Evolutionary conservation across 371 early-diverging fungal species (phyloP), one percentile per base, ranked within the genome.

Genomic region (Zychaea mexicana): DNA sequence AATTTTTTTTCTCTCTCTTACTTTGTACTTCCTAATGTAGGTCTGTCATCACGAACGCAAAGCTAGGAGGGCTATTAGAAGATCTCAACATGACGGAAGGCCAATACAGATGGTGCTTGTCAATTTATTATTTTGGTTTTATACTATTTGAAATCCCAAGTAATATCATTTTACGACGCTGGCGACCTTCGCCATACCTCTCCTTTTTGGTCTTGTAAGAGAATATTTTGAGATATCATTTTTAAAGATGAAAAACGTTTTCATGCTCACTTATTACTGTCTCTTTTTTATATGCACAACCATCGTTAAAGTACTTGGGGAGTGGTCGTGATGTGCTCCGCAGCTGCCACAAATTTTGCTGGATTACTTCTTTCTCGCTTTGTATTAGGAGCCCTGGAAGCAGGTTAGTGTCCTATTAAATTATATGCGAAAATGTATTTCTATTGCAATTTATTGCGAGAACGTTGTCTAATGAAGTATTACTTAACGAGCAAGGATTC

Each of bases 21-120:
- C 13, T 36, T 38, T 47, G 1, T 32, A 3, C 2, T 30, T 55
- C 30, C 22, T 6, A 6, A 0, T 31, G 19, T n/a, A 72, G 77
- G 53, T 67, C 73, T 10, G 74, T 72, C 52, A 78, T 78, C 47
- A 70, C 73, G 32, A 79, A 75, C 39, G 79, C 79, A 0, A 79
- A 70, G 47, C 55, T 79, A 2, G 79, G 66, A 39, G 75, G 76
- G 22, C 38, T 79, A 4, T 60, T 65, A 21, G 54, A 39, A 31
- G 76, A 75, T 46, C 52, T 79, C 31, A 24, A 58, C 13, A 42
- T 79, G 66, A 62, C 70, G 0, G 30, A 28, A 2, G 30, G 57
- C 47, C 59, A 77, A 26, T 77, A 69, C 30, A 42, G 45, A 24
- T 64, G 53, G 62, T 39, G 57, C 5, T 38, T 62, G 31, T 69